Evolutionary conservation across 2,329 filamentous ascomycete genomes (phyloP).

Genomic region (Phaeophleospora eucalypticola): DNA sequence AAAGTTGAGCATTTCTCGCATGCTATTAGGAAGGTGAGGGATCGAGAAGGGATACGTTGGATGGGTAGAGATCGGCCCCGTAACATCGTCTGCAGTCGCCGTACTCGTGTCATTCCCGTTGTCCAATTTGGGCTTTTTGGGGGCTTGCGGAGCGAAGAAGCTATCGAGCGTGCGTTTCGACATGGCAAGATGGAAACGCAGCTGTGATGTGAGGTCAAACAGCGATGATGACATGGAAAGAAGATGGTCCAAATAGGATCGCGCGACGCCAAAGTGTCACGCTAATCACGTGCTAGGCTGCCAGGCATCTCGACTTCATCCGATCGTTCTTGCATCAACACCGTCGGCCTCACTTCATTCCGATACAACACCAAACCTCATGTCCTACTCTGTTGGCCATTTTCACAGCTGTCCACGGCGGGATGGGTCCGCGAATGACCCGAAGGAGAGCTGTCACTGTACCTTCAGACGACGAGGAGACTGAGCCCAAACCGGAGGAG

Average conservation of each 20-base stretch:
- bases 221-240: too few species aligned
- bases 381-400: neutral
- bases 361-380: neutral
- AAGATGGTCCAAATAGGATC: too few species aligned
- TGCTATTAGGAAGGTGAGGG: constrained; percentile 43
- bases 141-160: constrained; percentile 58
- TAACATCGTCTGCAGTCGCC: constrained; percentile 1
- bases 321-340: too few species aligned
- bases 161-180: constrained; percentile 58
- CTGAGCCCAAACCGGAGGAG: constrained; percentile 10
- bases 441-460: constrained; percentile 25
- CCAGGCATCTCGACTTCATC: neutral
- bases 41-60: constrained; percentile 52
- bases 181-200: constrained; percentile 13
- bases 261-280: too few species aligned
- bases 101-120: constrained; percentile 1
- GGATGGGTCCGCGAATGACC: constrained; percentile 30
- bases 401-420: constrained; percentile 6
- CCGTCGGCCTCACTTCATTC: neutral
- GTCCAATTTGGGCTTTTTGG: constrained; percentile 37
- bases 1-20: constrained; percentile 41
- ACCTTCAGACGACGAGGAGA: constrained; percentile 20
- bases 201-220: neutral
- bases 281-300: too few species aligned
- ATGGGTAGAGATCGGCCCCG: constrained; percentile 39